Conservation (phyloP, 1,284 basidiomycete species). For the Phellopilus nigrolimitatus region DNA sequence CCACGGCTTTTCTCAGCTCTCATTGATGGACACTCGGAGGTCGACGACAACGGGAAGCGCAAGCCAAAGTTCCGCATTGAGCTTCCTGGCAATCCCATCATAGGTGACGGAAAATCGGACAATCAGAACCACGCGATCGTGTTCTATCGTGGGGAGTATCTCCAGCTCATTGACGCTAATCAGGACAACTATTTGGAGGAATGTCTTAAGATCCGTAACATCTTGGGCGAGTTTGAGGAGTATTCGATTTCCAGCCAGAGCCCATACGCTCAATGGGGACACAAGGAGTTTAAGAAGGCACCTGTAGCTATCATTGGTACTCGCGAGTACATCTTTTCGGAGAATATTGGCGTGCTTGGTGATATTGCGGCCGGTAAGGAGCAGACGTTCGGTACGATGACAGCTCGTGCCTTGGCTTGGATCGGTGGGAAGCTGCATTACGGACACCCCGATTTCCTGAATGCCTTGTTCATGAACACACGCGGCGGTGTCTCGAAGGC, state of each 20-base stretch:
- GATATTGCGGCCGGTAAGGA: conserved; percentile 99
- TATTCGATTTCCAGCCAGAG: conserved; percentile 88
- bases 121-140: conserved; percentile 99
- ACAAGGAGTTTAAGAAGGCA: conserved; percentile 84
- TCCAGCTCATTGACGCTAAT: conserved; percentile 99
- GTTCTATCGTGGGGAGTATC: conserved; percentile 98
- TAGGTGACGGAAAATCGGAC: conserved; percentile 99
- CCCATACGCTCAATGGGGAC: conserved; percentile 92
- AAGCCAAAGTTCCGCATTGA: conserved; percentile 98
- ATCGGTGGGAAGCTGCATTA: conserved; percentile 99
- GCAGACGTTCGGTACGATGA: conserved; percentile 99
- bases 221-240: conserved; percentile 97
- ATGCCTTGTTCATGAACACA: conserved; percentile 97
- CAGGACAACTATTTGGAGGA: conserved; percentile 99
- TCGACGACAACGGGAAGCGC: conserved; percentile 86
- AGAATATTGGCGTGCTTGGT: conserved; percentile 99
- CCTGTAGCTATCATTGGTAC: conserved; percentile 99
- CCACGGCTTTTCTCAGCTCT: conserved; percentile 89
- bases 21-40: conserved; percentile 97
- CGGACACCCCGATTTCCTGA: conserved; percentile 98
- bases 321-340: conserved; percentile 99
- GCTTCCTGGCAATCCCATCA: conserved; percentile 98
- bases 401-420: conserved; percentile 92
- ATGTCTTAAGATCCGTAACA: conserved; percentile 97
- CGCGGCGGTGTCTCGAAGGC: conserved; percentile 99